Evolutionary conservation across 2,329 filamentous ascomycete genomes (phyloP), one percentile per base, ranked within the genome.

Genomic region (Fusarium hostae): DNA sequence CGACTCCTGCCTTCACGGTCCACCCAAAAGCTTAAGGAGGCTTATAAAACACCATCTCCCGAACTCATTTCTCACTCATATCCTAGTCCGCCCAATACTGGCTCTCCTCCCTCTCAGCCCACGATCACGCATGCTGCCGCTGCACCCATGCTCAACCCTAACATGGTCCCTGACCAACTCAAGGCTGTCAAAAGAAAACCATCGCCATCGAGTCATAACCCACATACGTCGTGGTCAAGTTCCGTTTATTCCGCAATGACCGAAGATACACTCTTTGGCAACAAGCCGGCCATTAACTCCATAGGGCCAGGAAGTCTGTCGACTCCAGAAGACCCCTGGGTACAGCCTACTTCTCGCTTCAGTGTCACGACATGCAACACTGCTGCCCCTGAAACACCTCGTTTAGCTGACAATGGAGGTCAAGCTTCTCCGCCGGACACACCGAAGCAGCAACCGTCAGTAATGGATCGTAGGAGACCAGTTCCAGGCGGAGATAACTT

Each of bases 291-390:
- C 12, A 56, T 74, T 34, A 35, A 47, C 28, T 40, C 68, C 10
- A 58, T 71, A 32, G 63, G 62, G 28, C 55, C 76, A 48, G 51
- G 59, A 22, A 73, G 55, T 26, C 61, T 70, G 10, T 74, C 68
- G 43, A 50, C 66, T 10, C 47, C 79, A 24, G 76, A 82, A 16
- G 75, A 79, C 64, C 63, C 85, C 40, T 86, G 85, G 83, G 80
- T 82, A 16, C 86, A 88, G 62, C 88, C 88, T 9, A 79, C 83
- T 5, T 91, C 89, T 52, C 87, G 88, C 48, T 92, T 91, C 78
- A 92, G 89, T 79, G 83, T 87, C 69, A 90, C 88, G 11, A 91
- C 89, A 4, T 90, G 87, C 75, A 85, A 86, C 28, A 88, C 89
- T 4, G 86, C 88, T 3, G 63, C 71, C 43, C 58, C 75, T 32